Evolutionary conservation across 768 basidiomycete genomes (phyloP).

Genomic region (Hypholoma fasciculare): DNA sequence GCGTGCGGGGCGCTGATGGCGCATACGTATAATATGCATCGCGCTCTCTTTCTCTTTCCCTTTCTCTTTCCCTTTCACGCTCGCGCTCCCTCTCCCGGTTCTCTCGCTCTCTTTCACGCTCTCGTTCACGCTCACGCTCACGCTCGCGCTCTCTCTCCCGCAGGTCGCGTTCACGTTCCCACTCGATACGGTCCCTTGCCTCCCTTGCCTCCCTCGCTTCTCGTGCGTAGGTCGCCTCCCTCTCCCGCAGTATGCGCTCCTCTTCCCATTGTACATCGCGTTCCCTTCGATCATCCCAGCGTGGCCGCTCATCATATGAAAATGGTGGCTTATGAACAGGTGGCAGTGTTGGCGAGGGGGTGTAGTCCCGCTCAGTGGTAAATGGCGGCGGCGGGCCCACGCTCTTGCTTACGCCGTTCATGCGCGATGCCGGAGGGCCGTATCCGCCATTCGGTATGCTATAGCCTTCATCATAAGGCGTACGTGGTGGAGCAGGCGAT

Average conservation of each 20-base stretch:
- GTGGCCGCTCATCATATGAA: not conserved
- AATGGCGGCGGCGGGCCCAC: not conserved
- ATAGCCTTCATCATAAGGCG: constrained; percentile 8
- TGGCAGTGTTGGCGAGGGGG: not conserved
- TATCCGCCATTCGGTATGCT: not conserved
- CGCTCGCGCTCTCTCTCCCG: constrained; percentile 1
- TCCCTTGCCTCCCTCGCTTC: constrained; percentile 5
- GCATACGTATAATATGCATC: constrained; percentile 6
- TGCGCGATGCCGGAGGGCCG: not conserved
- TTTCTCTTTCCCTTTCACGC: constrained; percentile 1
- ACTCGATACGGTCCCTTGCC: constrained; percentile 2
- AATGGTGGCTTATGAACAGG: not conserved
- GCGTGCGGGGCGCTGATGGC: constrained; percentile 1
- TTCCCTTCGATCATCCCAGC: constrained; percentile 10
- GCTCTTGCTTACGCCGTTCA: not conserved
- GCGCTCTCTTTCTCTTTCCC: not conserved
- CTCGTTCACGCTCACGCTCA: not conserved
- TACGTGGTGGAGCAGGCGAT: constrained; percentile 5
- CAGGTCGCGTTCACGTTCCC: constrained; percentile 5
- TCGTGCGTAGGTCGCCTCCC: not conserved
- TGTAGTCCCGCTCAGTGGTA: not conserved
- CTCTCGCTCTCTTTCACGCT: not conserved
- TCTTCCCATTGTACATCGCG: constrained; percentile 10
- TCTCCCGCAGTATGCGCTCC: constrained; percentile 9
- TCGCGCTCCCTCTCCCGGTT: not conserved